Evolutionary conservation across 2,329 filamentous ascomycete genomes (phyloP), one percentile per base, ranked within the genome.

Genomic region (Colletotrichum navitas): DNA sequence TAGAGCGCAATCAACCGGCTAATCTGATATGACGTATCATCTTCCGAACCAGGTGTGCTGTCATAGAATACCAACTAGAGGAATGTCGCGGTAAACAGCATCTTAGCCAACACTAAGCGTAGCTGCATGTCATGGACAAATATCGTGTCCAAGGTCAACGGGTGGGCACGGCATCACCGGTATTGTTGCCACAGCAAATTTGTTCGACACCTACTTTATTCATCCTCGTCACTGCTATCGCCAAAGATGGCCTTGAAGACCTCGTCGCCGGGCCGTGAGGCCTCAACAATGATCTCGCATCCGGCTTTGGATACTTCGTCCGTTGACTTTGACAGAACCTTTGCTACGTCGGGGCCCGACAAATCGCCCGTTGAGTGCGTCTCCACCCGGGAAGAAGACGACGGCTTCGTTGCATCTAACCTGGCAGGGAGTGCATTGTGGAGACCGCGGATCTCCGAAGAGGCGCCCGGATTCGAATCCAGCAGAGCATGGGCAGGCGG

Each of bases 201-300:
- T 54, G 55, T 10, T 14, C 14, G 26, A 32, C 51, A 70, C 59
- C 63, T 69, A 65, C 52, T 69, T 72, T 21, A 65, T 61, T 64
- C 16, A 41, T 72, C 74, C 67, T 94, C 92, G 76, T 94, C 92
- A 74, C 92, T 92, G 77, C 93, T 93, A 79, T 94, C 94, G 7
- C 95, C 95, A 87, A 98, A 98, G 39, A 98, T 94, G n/a, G 94
- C 93, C 75, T 90, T 93, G 76, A 98, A 94, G 0, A 98, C 91
- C 21, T 73, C 76, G 49, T 73, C 59, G 18, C 55, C 58, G 51
- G 68, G 68, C 36, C 64, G 64, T 2, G 58, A 45, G 24, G 34
- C 32, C 59, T 63, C 64, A 51, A 21, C 34, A 55, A 29, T 6
- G 36, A 18, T 4, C n/a, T 26, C 47, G 26, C 26, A 47, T 55